A percentile compares a stretch with the other conserved stretches of the same genome.
Conservation (phyloP, 1,139 yeast genomes). For the Debaryomyces subglobosus region DNA sequence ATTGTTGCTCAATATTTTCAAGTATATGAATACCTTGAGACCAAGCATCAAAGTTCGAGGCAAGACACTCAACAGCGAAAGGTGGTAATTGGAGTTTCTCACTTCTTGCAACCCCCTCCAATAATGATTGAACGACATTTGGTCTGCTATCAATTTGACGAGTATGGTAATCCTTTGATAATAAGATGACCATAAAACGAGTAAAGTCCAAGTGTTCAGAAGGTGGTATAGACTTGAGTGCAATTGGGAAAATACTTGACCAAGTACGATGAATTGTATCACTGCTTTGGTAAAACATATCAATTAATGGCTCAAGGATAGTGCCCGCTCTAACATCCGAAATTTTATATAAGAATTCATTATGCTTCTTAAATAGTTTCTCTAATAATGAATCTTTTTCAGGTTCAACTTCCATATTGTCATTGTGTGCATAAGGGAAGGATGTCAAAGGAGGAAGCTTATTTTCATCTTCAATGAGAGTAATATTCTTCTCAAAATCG, state of each 20-base stretch:
- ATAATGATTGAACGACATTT: slow-evolving; percentile 80
- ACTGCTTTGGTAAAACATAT: slow-evolving; percentile 80
- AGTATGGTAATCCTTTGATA: slow-evolving; percentile 89
- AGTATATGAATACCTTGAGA: slow-evolving; percentile 81
- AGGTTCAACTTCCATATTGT: slow-evolving; percentile 33
- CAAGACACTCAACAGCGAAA: slow-evolving; percentile 86
- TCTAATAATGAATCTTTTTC: slow-evolving; percentile 26
- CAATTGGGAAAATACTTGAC: slow-evolving; percentile 81
- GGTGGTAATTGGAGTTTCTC: slow-evolving; percentile 87
- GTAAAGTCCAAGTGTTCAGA: slow-evolving; percentile 85
- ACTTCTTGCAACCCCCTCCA: slow-evolving; percentile 79
- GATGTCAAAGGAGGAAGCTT: slow-evolving; percentile 58
- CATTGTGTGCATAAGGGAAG: slow-evolving; percentile 36
- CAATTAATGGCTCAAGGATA: slow-evolving; percentile 71
- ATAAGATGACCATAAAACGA: slow-evolving; percentile 71
- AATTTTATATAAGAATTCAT: slow-evolving; percentile 48
- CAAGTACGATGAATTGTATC: slow-evolving; percentile 83
- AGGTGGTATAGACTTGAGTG: slow-evolving; percentile 70
- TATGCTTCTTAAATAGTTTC: slow-evolving; percentile 53
- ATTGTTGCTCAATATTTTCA: slow-evolving; percentile 72
- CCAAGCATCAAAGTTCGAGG: slow-evolving; percentile 90
- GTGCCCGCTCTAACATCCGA: slow-evolving; percentile 57
- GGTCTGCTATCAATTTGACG: slow-evolving; percentile 87
- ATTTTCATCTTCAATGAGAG: slow-evolving; percentile 51
- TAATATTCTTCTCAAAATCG: slow-evolving; percentile 51